Base-by-base conservation (phyloP, 345 rosid genomes). In the Eucalyptus sp. region DNA sequence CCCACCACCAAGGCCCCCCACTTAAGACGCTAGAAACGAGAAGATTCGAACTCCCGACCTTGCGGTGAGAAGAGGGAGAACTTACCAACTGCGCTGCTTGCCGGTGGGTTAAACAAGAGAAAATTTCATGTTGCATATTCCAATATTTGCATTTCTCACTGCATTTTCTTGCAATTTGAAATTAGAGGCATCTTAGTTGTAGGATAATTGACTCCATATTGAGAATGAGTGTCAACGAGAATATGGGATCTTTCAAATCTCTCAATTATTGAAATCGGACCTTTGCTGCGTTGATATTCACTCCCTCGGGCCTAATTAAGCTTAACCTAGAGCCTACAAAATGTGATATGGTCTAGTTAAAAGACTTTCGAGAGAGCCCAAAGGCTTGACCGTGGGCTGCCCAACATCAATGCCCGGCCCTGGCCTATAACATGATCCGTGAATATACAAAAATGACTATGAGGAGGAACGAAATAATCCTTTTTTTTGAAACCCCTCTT, bases 401-500 rank as follows among this genome's bases (percentile, higher is more conserved):
- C 76, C 41, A 64, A 13, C 37, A 15, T n/a, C 20, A 58, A 58
- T 25, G 14, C 1, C 29, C 64, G 64, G 64, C 64, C 64, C 14
- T 25, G 2, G 29, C 13, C 64, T 24, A 58, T 58, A 25, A 52
- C 64, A 58, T 58, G 64, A 58, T 58, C 14, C n/a, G 64, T 58
- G 2, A 58, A 58, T 58, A 24, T 58, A 58, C 13, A 25, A 10
- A 25, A 24, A 1, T 25, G n/a, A 25, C n/a, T 17, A 17, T 18
- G 24, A 52, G 56, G 22, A 52, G 56, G 56, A 52, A 52, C 56
- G 56, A 52, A 52, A 52, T 56, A 56, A 56, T 56, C 62, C 0
- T 22, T 56, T 54, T 54, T 54, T 52, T 56, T 9, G 1, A 1
- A 56, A 56, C 0, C 62, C 11, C 62, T 1, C 5, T 56, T 22